Percentiles rank a stretch among this genome's conserved stretches.
Evolutionary conservation across 352 stramenopile species (phyloP).

Genomic region (Phytopythium kandeliae): DNA sequence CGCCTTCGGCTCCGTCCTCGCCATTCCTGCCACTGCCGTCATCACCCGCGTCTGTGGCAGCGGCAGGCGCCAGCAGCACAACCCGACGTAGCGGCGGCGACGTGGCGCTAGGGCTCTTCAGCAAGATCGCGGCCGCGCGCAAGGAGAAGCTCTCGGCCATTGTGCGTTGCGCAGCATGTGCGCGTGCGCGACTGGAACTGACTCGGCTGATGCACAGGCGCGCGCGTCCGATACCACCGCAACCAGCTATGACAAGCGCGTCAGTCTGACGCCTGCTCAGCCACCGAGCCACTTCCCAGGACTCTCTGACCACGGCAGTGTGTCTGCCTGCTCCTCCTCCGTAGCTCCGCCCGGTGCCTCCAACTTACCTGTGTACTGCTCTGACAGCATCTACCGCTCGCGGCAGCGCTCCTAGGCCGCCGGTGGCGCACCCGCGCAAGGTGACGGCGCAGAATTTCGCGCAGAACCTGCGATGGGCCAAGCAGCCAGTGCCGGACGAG

Average conservation of each 20-base stretch:
- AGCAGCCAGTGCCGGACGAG: slow-evolving; percentile 17
- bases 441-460: slow-evolving; percentile 26
- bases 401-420: slow-evolving; percentile 2
- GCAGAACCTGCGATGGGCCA: slow-evolving; percentile 45
- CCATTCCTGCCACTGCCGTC: neutral
- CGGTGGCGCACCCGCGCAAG: slow-evolving; percentile 22
- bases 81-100: slow-evolving; percentile 20
- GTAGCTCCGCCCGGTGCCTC: neutral
- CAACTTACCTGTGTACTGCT: neutral
- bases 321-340: neutral
- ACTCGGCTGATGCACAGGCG: neutral
- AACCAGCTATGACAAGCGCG: neutral
- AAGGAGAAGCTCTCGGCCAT: slow-evolving; percentile 61
- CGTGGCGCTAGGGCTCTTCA: slow-evolving; percentile 60
- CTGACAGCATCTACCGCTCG: neutral
- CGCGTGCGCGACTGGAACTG: too few relatives aligned
- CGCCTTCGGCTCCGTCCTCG: neutral
- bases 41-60: neutral
- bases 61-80: neutral
- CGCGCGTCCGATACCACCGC: neutral
- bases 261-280: neutral
- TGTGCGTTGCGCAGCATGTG: slow-evolving; percentile 16
- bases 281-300: slow-evolving; percentile 42
- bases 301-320: slow-evolving; percentile 30
- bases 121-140: slow-evolving; percentile 63